Base-by-base conservation (phyloP, 352 stramenopile species). In the Globisporangium polare region DNA sequence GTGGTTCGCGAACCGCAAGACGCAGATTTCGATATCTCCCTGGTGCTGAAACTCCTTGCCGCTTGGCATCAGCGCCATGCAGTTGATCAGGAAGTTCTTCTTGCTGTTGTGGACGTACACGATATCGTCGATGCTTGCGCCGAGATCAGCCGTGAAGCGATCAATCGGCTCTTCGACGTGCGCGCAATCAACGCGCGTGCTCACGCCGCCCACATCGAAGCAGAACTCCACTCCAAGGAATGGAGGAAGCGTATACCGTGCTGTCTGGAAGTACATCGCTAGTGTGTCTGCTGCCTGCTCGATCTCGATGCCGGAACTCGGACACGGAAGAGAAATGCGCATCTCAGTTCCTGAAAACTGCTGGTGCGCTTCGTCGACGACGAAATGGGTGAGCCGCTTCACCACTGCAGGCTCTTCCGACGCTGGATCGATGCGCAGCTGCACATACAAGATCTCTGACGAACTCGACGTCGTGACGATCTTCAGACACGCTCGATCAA, bases 261-360 rank as follows among this genome's bases (percentile, higher is more conserved):
- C 57, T 46, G 58, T 88, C 64, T 90, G 76, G 31, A 94, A 91
- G 55, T 92, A 94, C 27, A 83, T 33, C 8, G 77, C 68, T 22
- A 94, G 55, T 15, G 60, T 67, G 31, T 87, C 75, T 9, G 76
- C 73, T 27, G 72, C 79, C 20, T 73, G 71, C 27, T 85, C 76
- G 6, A 89, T n/a, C 1, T 86, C 66, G 13, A n/a, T 5, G 15
- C 31, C 41, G 46, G 57, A 51, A 1, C 63, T 53, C 42, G 83
- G 80, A 49, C 56, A 74, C 20, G 85, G 83, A 29, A 94, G 67
- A 10, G 72, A 72, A 33, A 94, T 58, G 8, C 80, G 71, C 75
- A 94, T 89, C 50, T 94, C 83, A 8, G 85, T 94, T 13, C 85
- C 85, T 3, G 85, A 92, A 53, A 94, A 92, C 31, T 75, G 59